Evolutionary conservation across 306 rosid genomes (phyloP).

Genomic region (Fragaria vesca): DNA sequence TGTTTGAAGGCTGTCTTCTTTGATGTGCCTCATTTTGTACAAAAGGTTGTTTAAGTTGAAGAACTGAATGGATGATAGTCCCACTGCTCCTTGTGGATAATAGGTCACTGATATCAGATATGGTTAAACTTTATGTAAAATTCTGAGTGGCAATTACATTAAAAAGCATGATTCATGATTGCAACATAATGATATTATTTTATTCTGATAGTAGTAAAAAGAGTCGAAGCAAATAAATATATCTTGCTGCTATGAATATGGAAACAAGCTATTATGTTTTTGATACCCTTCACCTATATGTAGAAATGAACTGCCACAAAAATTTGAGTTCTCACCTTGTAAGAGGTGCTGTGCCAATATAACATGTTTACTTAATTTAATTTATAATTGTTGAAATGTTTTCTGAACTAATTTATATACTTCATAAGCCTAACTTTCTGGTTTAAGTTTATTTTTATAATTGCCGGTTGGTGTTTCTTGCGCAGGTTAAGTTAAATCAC

Average conservation of each 20-base stretch:
- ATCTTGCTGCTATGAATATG: not conserved
- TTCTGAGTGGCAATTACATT: not conserved
- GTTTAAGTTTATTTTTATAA: constrained; percentile 8
- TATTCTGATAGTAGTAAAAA: constrained; percentile 4
- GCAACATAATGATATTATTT: not conserved
- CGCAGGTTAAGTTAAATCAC: constrained; percentile 87
- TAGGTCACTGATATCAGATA: not conserved
- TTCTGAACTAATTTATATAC: not conserved
- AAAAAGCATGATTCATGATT: not conserved
- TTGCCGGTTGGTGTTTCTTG: constrained; percentile 15
- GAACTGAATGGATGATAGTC: not conserved
- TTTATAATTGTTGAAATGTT: not conserved
- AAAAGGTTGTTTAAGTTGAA: not conserved
- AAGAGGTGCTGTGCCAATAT: constrained; percentile 4
- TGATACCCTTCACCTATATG: not conserved
- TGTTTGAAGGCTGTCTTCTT: not conserved
- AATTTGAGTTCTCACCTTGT: constrained; percentile 8
- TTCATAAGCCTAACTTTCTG: not conserved
- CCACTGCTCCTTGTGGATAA: not conserved
- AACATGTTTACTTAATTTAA: not conserved
- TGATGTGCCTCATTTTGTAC: not conserved
- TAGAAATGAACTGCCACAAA: not conserved
- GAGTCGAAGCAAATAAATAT: not conserved
- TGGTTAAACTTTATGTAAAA: not conserved
- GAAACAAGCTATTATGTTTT: not conserved